These are phyloP conservation scores for Sclerotinia borealis DNA, from an alignment of 2,329 filamentous ascomycete genomes.

Conservation along the genomic window DNA sequence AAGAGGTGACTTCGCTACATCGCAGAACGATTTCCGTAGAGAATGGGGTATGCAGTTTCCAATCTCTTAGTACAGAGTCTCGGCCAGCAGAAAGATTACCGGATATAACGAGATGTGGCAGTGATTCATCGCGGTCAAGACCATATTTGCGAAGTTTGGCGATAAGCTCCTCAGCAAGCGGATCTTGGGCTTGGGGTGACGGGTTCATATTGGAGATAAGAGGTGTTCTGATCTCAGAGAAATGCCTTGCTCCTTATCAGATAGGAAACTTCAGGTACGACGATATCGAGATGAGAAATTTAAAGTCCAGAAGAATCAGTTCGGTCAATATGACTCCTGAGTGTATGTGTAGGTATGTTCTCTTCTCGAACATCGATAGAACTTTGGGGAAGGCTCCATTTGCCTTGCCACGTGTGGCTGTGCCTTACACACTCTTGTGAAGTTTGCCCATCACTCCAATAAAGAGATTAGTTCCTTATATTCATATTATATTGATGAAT, in stretches of 20 bases:
- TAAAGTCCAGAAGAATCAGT: not conserved
- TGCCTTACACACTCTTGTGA: constrained; percentile 3
- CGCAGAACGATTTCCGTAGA: constrained; percentile 9
- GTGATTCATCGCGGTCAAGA: not conserved
- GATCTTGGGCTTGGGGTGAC: constrained; percentile 20
- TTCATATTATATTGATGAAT: not conserved
- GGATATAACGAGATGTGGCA: constrained; percentile 6
- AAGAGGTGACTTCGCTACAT: not conserved
- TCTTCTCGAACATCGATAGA: not conserved
- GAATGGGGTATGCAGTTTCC: not conserved
- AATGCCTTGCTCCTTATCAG: not conserved
- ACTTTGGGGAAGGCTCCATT: not conserved
- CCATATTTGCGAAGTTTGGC: constrained; percentile 34
- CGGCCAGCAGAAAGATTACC: not conserved
- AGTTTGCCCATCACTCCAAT: not conserved
- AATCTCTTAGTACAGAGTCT: not conserved
- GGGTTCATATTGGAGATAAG: constrained; percentile 6
- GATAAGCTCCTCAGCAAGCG: constrained; percentile 45
- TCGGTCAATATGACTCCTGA: not conserved
- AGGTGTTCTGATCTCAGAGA: not conserved
- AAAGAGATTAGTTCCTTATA: not conserved
- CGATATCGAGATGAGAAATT: not conserved
- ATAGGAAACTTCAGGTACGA: not conserved
- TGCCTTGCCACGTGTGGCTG: constrained; percentile 4
- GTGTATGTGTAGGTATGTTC: not conserved